These are phyloP conservation scores for Paraglomus occultum DNA, from an alignment of 192 early-diverging fungal genomes.

Conservation along the genomic window DNA sequence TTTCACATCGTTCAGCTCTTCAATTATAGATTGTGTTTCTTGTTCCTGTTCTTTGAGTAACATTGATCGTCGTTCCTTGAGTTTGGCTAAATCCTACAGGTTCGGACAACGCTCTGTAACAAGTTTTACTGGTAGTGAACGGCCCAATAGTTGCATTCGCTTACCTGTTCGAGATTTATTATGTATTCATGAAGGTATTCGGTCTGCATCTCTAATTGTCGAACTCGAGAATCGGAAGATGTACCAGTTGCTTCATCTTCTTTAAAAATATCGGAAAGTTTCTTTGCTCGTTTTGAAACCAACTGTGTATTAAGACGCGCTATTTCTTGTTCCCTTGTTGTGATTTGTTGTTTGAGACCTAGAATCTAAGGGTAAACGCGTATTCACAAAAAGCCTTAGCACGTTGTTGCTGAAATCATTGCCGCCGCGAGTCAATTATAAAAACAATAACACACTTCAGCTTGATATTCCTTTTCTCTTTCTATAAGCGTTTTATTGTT, in stretches of 20 bases:
- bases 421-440: not conserved
- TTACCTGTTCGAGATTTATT: conserved; percentile 21
- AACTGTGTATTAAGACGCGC: conserved; percentile 6
- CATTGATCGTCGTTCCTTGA: too few relatives aligned
- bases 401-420: too few relatives aligned
- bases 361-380: conserved; percentile 20
- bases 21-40: too few relatives aligned
- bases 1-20: too few relatives aligned
- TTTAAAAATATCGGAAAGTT: too few relatives aligned
- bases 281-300: not conserved
- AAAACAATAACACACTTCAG: not conserved
- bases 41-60: too few relatives aligned
- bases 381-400: too few relatives aligned
- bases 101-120: too few relatives aligned
- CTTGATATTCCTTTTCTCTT: conserved; percentile 7
- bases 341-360: conserved; percentile 11
- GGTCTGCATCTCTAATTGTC: conserved; percentile 25
- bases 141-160: not conserved
- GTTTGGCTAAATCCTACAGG: too few relatives aligned
- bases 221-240: not conserved
- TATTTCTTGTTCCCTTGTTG: conserved; percentile 27
- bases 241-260: not conserved
- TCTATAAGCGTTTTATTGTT: conserved; percentile 6
- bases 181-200: conserved; percentile 26
- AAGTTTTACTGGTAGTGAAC: too few relatives aligned